A percentile compares a stretch with the other conserved stretches of the same genome.
Conservation (phyloP, 2,329 filamentous ascomycete genomes). For the Colletotrichum endophyticum region DNA sequence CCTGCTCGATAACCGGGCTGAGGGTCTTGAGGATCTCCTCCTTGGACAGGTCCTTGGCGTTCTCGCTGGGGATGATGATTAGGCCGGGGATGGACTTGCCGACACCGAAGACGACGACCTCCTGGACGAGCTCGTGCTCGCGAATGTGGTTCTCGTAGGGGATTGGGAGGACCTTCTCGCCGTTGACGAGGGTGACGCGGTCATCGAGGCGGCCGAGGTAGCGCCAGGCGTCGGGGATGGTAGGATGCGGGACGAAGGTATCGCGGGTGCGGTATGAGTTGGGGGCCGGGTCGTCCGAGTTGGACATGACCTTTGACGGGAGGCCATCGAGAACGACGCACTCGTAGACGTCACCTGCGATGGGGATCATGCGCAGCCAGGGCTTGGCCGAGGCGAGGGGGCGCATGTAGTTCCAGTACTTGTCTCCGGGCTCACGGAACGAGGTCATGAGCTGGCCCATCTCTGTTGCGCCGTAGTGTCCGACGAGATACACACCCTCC, state of each 20-base stretch:
- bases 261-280: constrained; percentile 50
- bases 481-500: constrained; percentile 53
- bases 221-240: constrained; percentile 46
- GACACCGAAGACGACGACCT: constrained; percentile 63
- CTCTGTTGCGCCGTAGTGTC: constrained; percentile 60
- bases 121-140: constrained; percentile 55
- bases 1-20: constrained; percentile 53
- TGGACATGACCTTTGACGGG: constrained; percentile 38
- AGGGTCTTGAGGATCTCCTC: constrained; percentile 52
- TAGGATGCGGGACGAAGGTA: constrained; percentile 46
- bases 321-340: constrained; percentile 41
- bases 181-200: constrained; percentile 48
- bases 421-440: constrained; percentile 51
- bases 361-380: constrained; percentile 40
- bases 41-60: constrained; percentile 42
- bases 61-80: constrained; percentile 55
- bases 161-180: constrained; percentile 52
- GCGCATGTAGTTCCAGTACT: constrained; percentile 61
- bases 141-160: constrained; percentile 58
- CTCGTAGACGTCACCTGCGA: constrained; percentile 39
- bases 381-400: constrained; percentile 40
- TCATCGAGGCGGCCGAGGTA: constrained; percentile 51
- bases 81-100: constrained; percentile 57
- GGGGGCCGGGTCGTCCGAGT: constrained; percentile 44
- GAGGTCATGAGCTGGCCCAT: constrained; percentile 63